Base-by-base conservation (phyloP, 192 early-diverging fungal genomes). In the Linnemannia elongata region DNA sequence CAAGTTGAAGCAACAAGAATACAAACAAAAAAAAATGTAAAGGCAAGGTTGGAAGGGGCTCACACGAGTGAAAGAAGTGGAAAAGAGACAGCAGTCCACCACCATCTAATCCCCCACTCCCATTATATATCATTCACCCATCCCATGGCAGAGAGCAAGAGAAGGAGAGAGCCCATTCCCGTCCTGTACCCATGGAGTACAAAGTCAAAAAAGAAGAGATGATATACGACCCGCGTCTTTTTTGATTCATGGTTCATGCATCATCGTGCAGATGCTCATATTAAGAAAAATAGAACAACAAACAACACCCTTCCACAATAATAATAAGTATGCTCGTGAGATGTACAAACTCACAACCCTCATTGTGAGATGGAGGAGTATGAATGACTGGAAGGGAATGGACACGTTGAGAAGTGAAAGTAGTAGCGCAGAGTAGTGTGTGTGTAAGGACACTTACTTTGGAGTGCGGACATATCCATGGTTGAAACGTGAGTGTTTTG, bases 381-480 rank as follows among this genome's bases (percentile, higher is more conserved):
- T 20, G 35, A 38, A 42, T 38, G 35, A 38, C 33, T 38, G 10
- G 52, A 57, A 27, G 33, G 47, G 10, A 20, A 72, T 49, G 45
- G 35, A 47, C n/a, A 4, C 15, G 60, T 66, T 35, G 24, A 57
- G 24, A 52, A 10, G 18, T 8, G 18, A 8, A 18, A 27, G 18
- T 8, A 20, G 70, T 72, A 42, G 74, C 49, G 35, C 74, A 60
- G 38, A 57, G 27, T 15, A 30, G 35, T 36, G 42, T 74, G 10
- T 20, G n/a, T 36, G 54, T 17, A 12, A 12, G 24, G 69, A 73
- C 54, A 83, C 82, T 77, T 83, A 83, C 82, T 83, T 83, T 83
- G 82, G 57, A 83, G 77, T 49, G 82, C 82, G 68, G 82, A 83
- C 82, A 83, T 83, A 76, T 83, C 82, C 82, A 83, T 83, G 75